Percentiles rank a stretch among this genome's conserved stretches.
Evolutionary conservation across 768 basidiomycete genomes (phyloP).

Genomic region (Tremella fuciformis): DNA sequence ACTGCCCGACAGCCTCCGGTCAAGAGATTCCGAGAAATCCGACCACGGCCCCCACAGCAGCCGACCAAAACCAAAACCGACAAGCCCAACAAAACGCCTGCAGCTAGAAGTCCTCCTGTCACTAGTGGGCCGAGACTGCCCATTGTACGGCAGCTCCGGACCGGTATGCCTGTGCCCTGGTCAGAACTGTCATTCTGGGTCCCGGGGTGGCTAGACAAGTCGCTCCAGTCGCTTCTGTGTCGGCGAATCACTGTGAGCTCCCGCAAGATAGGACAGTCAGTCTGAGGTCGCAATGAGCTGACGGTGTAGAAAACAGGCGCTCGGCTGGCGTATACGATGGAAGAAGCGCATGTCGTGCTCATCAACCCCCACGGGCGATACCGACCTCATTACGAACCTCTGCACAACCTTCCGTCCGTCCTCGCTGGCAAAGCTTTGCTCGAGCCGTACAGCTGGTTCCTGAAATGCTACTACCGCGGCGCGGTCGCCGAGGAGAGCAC

Average conservation of each 20-base stretch:
- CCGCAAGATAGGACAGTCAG: neutral
- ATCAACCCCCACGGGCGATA: neutral
- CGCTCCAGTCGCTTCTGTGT: slow-evolving; percentile 2
- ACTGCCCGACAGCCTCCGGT: no score
- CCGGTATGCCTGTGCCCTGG: neutral
- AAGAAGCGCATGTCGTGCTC: slow-evolving; percentile 4
- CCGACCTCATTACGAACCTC: neutral
- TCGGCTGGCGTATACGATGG: neutral
- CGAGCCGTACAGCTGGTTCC: neutral
- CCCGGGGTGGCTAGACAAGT: slow-evolving; percentile 1
- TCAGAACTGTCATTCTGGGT: slow-evolving; percentile 5
- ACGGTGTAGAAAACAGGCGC: slow-evolving; percentile 1
- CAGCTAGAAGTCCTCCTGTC: no score
- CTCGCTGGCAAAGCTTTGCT: neutral
- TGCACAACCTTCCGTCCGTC: neutral
- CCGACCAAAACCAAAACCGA: no score
- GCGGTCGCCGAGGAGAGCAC: neutral
- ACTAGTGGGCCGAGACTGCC: neutral
- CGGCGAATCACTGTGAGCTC: slow-evolving; percentile 3
- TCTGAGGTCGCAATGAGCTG: neutral
- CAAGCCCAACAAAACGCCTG: no score
- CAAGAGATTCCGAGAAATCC: no score
- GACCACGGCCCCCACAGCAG: no score
- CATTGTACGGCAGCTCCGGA: neutral
- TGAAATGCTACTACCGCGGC: slow-evolving; percentile 1